These are phyloP conservation scores for Afroboletus lepidellus DNA, from an alignment of 1,284 basidiomycete species.

Conservation along the genomic window DNA sequence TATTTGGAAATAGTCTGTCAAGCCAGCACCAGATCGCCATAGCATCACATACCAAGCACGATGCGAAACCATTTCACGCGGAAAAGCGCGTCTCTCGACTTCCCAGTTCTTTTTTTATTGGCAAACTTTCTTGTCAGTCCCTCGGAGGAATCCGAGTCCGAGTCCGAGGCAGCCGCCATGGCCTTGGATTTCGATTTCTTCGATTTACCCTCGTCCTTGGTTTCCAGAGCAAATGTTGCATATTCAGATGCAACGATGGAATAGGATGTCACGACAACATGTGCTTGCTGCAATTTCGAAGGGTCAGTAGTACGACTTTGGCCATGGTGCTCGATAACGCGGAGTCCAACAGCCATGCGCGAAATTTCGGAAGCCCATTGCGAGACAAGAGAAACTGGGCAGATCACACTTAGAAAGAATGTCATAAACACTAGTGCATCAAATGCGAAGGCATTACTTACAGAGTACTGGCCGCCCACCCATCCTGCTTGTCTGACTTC, in stretches of 20 bases:
- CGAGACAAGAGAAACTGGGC: conserved; percentile 80
- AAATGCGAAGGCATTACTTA: conserved; percentile 34
- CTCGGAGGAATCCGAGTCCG: conserved; percentile 41
- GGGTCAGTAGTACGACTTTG: conserved; percentile 67
- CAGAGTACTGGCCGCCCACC: conserved; percentile 73
- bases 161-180: conserved; percentile 33
- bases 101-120: conserved; percentile 35
- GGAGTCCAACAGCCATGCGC: conserved; percentile 72
- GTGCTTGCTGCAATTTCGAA: conserved; percentile 55
- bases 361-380: conserved; percentile 91
- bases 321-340: conserved; percentile 84
- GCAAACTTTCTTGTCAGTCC: conserved; percentile 25
- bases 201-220: conserved; percentile 49
- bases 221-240: conserved; percentile 43
- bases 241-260: conserved; percentile 77
- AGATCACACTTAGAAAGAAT: conserved; percentile 61
- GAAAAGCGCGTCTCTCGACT: conserved; percentile 71
- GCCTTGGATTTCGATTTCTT: conserved; percentile 37
- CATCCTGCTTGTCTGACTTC: conserved; percentile 68
- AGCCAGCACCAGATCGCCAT: neutral
- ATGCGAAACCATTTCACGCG: conserved; percentile 82
- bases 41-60: conserved; percentile 64
- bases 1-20: conserved; percentile 30
- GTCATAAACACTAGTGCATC: conserved; percentile 14
- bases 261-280: conserved; percentile 87